Conservation (phyloP, 2,329 filamentous ascomycete species). For the Tolypocladium nubicola region DNA sequence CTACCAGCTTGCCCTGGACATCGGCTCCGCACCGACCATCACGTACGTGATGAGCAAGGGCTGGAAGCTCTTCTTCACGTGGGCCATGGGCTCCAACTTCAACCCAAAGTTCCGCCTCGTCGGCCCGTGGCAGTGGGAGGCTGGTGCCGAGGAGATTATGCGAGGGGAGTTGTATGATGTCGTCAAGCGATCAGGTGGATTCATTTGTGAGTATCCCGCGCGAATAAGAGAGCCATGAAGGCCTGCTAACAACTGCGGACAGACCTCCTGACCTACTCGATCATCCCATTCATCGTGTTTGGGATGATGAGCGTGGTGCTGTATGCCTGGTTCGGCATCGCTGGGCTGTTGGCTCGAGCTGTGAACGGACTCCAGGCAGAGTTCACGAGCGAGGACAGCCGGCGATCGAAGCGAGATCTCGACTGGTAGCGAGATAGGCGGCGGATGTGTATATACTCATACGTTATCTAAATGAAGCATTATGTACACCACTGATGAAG, state of each 20-base stretch:
- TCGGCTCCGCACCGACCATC: constrained; percentile 29
- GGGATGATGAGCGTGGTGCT: constrained; percentile 19
- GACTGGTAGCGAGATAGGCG: not conserved
- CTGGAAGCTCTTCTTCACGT: constrained; percentile 28
- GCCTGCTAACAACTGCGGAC: constrained; percentile 5
- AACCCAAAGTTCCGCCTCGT: constrained; percentile 37
- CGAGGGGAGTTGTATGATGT: constrained; percentile 28
- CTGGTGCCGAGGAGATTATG: constrained; percentile 26
- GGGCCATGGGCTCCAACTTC: constrained; percentile 38
- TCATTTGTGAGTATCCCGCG: constrained; percentile 20
- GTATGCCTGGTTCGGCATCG: constrained; percentile 10
- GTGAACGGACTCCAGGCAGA: not conserved
- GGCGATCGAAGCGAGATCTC: not conserved
- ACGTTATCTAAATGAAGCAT: not conserved
- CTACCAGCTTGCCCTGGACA: constrained; percentile 37
- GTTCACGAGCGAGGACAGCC: not conserved
- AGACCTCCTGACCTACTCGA: constrained; percentile 25
- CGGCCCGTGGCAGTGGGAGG: constrained; percentile 31
- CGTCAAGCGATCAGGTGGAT: constrained; percentile 23
- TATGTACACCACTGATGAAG: not conserved
- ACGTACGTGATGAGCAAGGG: constrained; percentile 21
- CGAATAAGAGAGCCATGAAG: not conserved
- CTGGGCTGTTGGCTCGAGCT: constrained; percentile 1
- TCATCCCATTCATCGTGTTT: constrained; percentile 25
- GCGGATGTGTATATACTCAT: not conserved